phyloP scores from a whole-genome alignment of 2,329 filamentous ascomycete species.

The Ascosphaera pollenicola region DNA sequence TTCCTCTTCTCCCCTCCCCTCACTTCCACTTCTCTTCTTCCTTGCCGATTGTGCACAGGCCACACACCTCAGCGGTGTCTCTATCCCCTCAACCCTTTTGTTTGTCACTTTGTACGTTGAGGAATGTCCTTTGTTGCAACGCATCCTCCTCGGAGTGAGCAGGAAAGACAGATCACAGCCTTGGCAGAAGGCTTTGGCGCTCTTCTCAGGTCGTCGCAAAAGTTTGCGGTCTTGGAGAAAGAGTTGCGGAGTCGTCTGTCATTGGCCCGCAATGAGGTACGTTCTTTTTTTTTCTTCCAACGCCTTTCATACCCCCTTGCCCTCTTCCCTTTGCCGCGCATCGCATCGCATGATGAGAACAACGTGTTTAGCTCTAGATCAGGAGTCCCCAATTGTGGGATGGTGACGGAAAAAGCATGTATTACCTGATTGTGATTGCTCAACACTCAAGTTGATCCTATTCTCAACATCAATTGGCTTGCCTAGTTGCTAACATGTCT shows the following conservation, averaged over 20 bases:
- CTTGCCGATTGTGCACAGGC: too few species aligned
- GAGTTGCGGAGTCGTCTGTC: slow-evolving; percentile 15
- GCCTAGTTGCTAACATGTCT: background rate
- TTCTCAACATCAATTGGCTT: background rate
- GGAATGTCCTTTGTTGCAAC: slow-evolving; percentile 33
- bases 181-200: slow-evolving; percentile 20
- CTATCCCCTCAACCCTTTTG: background rate
- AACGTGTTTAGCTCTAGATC: slow-evolving; percentile 60
- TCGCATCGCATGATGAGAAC: slow-evolving; percentile 27
- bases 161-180: slow-evolving; percentile 15
- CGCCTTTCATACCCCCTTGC: background rate
- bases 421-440: slow-evolving; percentile 27
- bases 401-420: slow-evolving; percentile 40
- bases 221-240: slow-evolving; percentile 18
- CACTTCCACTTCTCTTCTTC: background rate
- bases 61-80: too few species aligned
- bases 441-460: background rate
- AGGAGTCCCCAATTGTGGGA: slow-evolving; percentile 37
- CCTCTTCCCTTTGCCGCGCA: slow-evolving; percentile 1
- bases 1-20: background rate
- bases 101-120: background rate
- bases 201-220: slow-evolving; percentile 19
- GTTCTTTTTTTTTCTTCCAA: slow-evolving; percentile 3
- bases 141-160: slow-evolving; percentile 6
- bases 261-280: slow-evolving; percentile 21